phyloP scores from a whole-genome alignment of 1,284 basidiomycete species.

The Ceratobasidium theobromae region DNA sequence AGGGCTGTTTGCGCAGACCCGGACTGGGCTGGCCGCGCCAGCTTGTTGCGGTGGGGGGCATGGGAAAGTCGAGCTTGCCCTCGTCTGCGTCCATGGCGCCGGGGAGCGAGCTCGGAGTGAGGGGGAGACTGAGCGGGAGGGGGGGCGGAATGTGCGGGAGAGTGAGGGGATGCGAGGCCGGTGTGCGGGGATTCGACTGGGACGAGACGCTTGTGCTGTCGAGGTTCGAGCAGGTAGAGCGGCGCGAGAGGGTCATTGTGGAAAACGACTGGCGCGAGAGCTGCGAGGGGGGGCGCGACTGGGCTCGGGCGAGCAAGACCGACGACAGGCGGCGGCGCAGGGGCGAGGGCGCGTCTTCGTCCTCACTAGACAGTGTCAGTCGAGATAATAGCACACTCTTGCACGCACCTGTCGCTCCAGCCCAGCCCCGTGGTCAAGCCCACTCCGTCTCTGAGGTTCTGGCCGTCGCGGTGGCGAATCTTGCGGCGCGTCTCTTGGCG shows the following conservation, averaged over 20 bases:
- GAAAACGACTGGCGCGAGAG: constrained; percentile 9
- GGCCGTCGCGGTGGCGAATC: constrained; percentile 68
- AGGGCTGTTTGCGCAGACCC: background rate
- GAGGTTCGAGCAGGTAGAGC: constrained; percentile 13
- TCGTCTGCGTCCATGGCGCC: constrained; percentile 10
- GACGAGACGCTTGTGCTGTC: constrained; percentile 15
- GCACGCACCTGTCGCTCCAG: constrained; percentile 73
- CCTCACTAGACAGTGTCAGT: constrained; percentile 55
- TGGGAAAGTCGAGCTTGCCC: constrained; percentile 27
- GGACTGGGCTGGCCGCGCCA: constrained; percentile 18
- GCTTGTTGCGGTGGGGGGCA: constrained; percentile 15
- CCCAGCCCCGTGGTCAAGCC: constrained; percentile 78
- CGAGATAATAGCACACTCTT: background rate
- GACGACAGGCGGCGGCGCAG: constrained; percentile 63
- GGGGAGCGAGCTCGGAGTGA: constrained; percentile 19
- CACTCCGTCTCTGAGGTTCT: constrained; percentile 65
- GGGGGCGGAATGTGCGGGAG: too few relatives aligned
- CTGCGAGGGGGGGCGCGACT: constrained; percentile 11
- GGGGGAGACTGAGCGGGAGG: too few relatives aligned
- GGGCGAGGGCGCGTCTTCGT: constrained; percentile 76
- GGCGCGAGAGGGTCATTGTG: background rate
- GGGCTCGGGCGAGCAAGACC: constrained; percentile 32
- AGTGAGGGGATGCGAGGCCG: constrained; percentile 5
- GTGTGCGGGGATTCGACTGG: constrained; percentile 15
- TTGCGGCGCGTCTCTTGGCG: constrained; percentile 60